A percentile compares a stretch with the other conserved stretches of the same genome.
phyloP scores from a whole-genome alignment of 768 basidiomycete species.

The Termitomyces sp. region DNA sequence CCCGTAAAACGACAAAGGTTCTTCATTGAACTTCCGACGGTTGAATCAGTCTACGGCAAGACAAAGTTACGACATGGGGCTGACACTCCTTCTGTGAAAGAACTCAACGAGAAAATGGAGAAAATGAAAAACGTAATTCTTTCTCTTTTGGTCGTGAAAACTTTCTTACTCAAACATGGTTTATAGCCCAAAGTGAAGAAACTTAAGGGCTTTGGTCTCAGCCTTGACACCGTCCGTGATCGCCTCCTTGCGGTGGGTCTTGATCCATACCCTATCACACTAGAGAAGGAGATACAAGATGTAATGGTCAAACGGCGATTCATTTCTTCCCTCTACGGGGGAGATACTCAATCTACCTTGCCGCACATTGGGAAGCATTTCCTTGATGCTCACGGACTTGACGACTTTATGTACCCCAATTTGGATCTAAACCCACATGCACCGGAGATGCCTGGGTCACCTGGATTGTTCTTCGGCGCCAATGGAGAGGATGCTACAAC shows the following conservation, averaged over 20 bases:
- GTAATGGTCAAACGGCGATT: slow-evolving; percentile 6
- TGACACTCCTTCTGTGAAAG: neutral
- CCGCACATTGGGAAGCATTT: slow-evolving; percentile 12
- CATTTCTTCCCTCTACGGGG: slow-evolving; percentile 6
- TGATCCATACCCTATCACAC: neutral
- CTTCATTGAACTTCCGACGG: neutral
- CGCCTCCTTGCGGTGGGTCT: slow-evolving; percentile 4
- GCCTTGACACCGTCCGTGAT: slow-evolving; percentile 8
- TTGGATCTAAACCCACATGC: slow-evolving; percentile 19
- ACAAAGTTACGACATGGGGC: neutral
- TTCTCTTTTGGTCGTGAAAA: neutral
- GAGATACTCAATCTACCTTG: slow-evolving; percentile 1
- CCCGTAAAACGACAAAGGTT: neutral
- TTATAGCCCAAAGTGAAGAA: neutral
- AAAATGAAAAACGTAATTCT: neutral
- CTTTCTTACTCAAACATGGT: neutral
- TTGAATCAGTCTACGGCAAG: neutral
- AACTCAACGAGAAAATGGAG: neutral
- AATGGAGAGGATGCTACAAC: neutral
- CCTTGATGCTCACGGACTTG: slow-evolving; percentile 15
- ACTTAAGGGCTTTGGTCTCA: neutral
- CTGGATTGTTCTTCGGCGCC: slow-evolving; percentile 17
- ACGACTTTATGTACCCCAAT: slow-evolving; percentile 25
- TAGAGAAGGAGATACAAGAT: slow-evolving; percentile 1
- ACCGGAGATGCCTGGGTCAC: slow-evolving; percentile 23